Evolutionary conservation across 1,284 basidiomycete species (phyloP).

Genomic region (Leccinum fallax): DNA sequence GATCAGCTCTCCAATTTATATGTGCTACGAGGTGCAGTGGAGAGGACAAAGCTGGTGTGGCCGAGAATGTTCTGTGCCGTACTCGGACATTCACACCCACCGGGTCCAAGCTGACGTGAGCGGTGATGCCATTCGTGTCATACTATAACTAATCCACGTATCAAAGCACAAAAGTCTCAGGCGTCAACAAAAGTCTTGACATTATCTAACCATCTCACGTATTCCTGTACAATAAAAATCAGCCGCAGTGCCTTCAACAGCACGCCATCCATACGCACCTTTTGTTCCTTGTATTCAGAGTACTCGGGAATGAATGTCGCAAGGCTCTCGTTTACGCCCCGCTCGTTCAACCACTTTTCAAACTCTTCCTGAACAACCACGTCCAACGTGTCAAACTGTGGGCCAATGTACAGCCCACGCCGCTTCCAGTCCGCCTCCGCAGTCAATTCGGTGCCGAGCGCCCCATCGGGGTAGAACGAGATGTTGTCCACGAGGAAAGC

Average conservation of each 20-base stretch:
- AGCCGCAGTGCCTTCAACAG: slow-evolving; percentile 6
- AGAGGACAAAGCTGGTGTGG: not conserved
- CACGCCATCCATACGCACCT: slow-evolving; percentile 46
- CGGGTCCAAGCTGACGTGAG: slow-evolving; percentile 9
- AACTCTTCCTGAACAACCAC: slow-evolving; percentile 66
- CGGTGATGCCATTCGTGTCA: slow-evolving; percentile 22
- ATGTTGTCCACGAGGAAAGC: slow-evolving; percentile 88
- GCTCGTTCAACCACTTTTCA: slow-evolving; percentile 42
- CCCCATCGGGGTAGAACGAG: slow-evolving; percentile 78
- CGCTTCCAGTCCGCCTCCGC: slow-evolving; percentile 94
- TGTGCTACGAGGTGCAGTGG: not conserved
- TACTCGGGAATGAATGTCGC: slow-evolving; percentile 86
- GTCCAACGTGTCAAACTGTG: slow-evolving; percentile 93
- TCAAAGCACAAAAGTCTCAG: slow-evolving; percentile 31
- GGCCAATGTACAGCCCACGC: slow-evolving; percentile 90
- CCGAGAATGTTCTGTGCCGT: slow-evolving; percentile 27
- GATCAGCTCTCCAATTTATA: not conserved
- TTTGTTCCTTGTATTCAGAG: slow-evolving; percentile 88
- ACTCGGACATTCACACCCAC: not conserved
- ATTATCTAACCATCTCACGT: slow-evolving; percentile 85
- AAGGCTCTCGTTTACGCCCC: slow-evolving; percentile 83
- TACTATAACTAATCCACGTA: slow-evolving; percentile 18
- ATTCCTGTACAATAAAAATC: slow-evolving; percentile 62
- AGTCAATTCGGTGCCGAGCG: slow-evolving; percentile 76
- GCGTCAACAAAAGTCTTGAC: slow-evolving; percentile 86